These are phyloP conservation scores for Colletotrichum godetiae DNA, from an alignment of 2,329 filamentous ascomycete species.

Conservation along the genomic window DNA sequence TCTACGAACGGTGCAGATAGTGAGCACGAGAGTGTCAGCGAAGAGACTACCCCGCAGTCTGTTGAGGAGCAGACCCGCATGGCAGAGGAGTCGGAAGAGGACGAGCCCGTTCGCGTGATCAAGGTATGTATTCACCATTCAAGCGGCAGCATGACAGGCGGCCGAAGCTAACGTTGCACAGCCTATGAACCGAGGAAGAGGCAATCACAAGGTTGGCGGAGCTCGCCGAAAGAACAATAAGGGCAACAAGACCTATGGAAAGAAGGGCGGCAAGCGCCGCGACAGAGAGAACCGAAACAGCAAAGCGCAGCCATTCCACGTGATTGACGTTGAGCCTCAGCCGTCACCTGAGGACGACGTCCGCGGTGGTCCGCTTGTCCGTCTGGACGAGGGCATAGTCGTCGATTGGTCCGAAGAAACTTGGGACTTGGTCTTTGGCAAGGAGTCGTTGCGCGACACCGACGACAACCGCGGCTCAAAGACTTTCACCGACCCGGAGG, in stretches of 20 bases:
- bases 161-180: constrained; percentile 23
- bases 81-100: constrained; percentile 69
- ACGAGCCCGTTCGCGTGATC: constrained; percentile 53
- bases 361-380: constrained; percentile 73
- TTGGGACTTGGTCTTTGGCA: constrained; percentile 77
- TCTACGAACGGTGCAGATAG: constrained; percentile 59
- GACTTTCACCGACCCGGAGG: constrained; percentile 66
- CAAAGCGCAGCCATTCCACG: constrained; percentile 50
- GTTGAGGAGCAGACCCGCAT: constrained; percentile 60
- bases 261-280: constrained; percentile 60
- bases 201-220: constrained; percentile 35
- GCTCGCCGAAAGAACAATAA: constrained; percentile 62
- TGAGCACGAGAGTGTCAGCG: constrained; percentile 65
- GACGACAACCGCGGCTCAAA: constrained; percentile 68
- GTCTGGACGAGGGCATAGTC: constrained; percentile 85
- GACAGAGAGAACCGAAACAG: constrained; percentile 53
- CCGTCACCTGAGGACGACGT: constrained; percentile 38
- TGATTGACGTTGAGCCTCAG: constrained; percentile 37
- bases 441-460: constrained; percentile 47
- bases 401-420: constrained; percentile 84
- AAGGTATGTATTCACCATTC: constrained; percentile 46
- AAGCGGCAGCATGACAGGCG: not conserved
- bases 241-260: constrained; percentile 56
- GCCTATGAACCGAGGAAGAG: constrained; percentile 26
- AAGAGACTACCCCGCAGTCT: constrained; percentile 52